Evolutionary conservation across 2,329 filamentous ascomycete genomes (phyloP).

Genomic region (Myrmaecium sp.): DNA sequence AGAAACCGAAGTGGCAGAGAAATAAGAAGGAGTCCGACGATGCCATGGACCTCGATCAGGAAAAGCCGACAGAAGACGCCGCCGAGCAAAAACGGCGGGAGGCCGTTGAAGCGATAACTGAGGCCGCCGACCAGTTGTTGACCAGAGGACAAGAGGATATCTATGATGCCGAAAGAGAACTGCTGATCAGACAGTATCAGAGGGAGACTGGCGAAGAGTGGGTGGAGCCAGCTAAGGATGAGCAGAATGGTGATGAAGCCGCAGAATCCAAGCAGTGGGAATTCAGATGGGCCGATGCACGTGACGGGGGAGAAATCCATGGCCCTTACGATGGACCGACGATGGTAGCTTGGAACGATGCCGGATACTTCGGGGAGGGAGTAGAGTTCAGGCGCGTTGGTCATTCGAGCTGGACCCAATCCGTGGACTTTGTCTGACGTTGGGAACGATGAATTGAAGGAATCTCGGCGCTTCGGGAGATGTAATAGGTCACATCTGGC

Average conservation of each 20-base stretch:
- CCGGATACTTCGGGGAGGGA: slow-evolving; percentile 82
- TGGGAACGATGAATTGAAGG: neutral
- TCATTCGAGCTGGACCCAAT: slow-evolving; percentile 24
- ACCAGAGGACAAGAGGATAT: slow-evolving; percentile 74
- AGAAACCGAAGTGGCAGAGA: slow-evolving; percentile 49
- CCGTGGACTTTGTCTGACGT: slow-evolving; percentile 21
- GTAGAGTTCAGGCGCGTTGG: slow-evolving; percentile 41
- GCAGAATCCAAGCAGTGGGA: slow-evolving; percentile 50
- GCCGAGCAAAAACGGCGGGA: slow-evolving; percentile 53
- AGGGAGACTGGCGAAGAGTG: slow-evolving; percentile 80
- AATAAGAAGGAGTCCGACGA: slow-evolving; percentile 29
- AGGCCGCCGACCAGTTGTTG: slow-evolving; percentile 74
- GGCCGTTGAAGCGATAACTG: slow-evolving; percentile 68
- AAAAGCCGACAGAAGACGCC: slow-evolving; percentile 41
- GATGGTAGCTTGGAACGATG: slow-evolving; percentile 83
- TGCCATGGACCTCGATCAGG: slow-evolving; percentile 53
- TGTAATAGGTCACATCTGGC: neutral
- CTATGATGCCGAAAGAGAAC: slow-evolving; percentile 76
- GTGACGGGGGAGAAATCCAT: slow-evolving; percentile 62
- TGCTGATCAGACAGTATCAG: slow-evolving; percentile 65
- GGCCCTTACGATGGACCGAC: slow-evolving; percentile 72
- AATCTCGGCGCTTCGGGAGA: neutral
- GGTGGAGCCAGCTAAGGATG: slow-evolving; percentile 35
- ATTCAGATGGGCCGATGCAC: slow-evolving; percentile 79
- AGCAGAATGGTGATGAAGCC: slow-evolving; percentile 10